A percentile compares a stretch with the other conserved stretches of the same genome.
Evolutionary conservation across 345 rosid genomes (phyloP).

Genomic region (Brassica napus): Da-Ae NC_063442.1:33529001-33529500

Average conservation of each 20-base stretch:
- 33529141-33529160: neutral
- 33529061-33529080: neutral
- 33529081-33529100: neutral
- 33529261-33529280: neutral
- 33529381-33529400: too few species aligned
- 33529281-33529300: neutral
- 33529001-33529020: neutral
- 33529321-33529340: neutral
- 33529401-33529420: too few species aligned
- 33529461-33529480: neutral
- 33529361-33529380: neutral
- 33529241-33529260: neutral
- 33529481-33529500: neutral
- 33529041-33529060: neutral
- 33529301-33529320: neutral
- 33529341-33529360: neutral
- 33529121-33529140: neutral
- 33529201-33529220: neutral
- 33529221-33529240: neutral
- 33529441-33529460: neutral
- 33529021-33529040: neutral
- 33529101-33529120: neutral
- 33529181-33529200: neutral
- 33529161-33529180: neutral
- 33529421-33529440: too few species aligned